Evolutionary conservation across 345 rosid genomes (phyloP).

Genomic region (Cochlearia excelsa): DNA sequence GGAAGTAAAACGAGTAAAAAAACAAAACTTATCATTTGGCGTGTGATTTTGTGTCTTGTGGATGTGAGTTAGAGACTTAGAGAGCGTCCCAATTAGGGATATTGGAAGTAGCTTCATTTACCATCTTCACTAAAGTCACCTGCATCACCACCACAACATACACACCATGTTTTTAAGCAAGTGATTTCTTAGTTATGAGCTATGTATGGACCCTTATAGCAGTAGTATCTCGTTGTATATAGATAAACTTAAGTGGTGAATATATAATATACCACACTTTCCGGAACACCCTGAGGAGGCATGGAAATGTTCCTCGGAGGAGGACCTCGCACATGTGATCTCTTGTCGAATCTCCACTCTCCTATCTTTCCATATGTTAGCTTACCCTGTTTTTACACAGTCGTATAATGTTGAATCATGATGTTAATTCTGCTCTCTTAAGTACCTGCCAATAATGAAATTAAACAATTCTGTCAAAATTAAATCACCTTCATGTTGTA

Average conservation of each 20-base stretch:
- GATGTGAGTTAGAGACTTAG: conserved; percentile 27
- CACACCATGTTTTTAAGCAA: conserved; percentile 1
- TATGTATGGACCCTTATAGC: conserved; percentile 17
- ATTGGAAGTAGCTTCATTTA: conserved; percentile 78
- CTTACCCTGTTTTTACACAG: conserved; percentile 55
- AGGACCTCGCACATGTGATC: conserved; percentile 71
- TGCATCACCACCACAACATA: conserved; percentile 36
- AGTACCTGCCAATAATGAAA: neutral
- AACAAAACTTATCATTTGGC: no score
- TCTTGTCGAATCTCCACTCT: conserved; percentile 95
- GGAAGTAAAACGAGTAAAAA: neutral
- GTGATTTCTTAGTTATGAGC: conserved; percentile 1
- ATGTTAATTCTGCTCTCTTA: neutral
- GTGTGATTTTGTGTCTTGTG: conserved; percentile 18
- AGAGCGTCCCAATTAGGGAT: conserved; percentile 63
- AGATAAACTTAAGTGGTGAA: neutral
- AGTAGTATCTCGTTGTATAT: neutral
- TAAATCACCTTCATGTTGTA: conserved; percentile 72
- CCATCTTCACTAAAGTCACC: conserved; percentile 80
- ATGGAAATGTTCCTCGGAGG: conserved; percentile 69
- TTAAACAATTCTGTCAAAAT: neutral
- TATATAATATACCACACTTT: conserved; percentile 79
- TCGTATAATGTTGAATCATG: neutral
- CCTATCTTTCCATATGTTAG: conserved; percentile 83
- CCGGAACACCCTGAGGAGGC: conserved; percentile 94